phyloP scores from a whole-genome alignment of 1,139 yeast genomes.

The Spathaspora sp. region DNA sequence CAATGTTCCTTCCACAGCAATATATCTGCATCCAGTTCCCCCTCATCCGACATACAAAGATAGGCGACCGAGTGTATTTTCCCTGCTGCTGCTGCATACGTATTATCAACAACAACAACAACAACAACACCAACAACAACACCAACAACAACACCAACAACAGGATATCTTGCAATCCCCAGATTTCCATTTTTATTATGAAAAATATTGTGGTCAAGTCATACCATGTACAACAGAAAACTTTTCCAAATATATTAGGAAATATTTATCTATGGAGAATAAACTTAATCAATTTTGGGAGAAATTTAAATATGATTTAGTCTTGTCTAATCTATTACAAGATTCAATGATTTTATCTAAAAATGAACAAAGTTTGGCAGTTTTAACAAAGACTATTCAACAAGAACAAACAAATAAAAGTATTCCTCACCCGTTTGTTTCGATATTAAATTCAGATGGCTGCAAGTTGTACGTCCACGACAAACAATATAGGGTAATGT shows the following conservation, averaged over 20 bases:
- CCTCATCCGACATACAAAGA: conserved; percentile 3
- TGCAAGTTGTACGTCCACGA: conserved; percentile 18
- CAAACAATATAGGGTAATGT: conserved; percentile 15
- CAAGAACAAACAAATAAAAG: background rate
- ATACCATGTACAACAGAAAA: conserved; percentile 20
- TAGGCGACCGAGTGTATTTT: background rate
- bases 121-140: conserved; percentile 9
- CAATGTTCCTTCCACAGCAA: background rate
- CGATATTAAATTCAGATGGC: conserved; percentile 16
- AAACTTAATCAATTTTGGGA: conserved; percentile 35
- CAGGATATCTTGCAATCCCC: conserved; percentile 6
- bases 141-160: conserved; percentile 9
- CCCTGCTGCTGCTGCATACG: conserved; percentile 2
- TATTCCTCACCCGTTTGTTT: conserved; percentile 1
- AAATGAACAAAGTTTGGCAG: conserved; percentile 36
- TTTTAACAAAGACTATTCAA: conserved; percentile 3
- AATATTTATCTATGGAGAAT: conserved; percentile 25
- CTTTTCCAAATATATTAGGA: conserved; percentile 26
- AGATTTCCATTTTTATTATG: conserved; percentile 10
- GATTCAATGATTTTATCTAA: conserved; percentile 45
- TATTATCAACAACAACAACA: conserved; percentile 9
- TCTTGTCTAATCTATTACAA: conserved; percentile 42
- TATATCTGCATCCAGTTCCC: conserved; percentile 3
- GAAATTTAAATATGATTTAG: conserved; percentile 40
- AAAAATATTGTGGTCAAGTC: conserved; percentile 6